phyloP scores from a whole-genome alignment of 495 filamentous ascomycete genomes.

The Penicillium cataractarum region DNA sequence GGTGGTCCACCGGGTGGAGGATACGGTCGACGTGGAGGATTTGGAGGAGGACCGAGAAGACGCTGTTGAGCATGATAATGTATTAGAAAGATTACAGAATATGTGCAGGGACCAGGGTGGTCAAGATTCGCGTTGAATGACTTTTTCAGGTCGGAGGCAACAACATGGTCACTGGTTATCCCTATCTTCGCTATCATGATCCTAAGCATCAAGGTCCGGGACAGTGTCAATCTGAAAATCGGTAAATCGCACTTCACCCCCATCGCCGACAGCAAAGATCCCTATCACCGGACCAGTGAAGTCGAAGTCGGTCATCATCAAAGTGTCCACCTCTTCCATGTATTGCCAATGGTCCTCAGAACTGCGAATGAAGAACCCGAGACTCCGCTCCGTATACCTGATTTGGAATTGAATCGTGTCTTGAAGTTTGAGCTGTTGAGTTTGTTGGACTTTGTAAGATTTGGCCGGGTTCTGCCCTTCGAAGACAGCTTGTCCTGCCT shows the following conservation, averaged over 20 bases:
- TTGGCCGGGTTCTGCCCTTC: conserved; percentile 7
- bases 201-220: neutral
- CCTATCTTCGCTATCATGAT: neutral
- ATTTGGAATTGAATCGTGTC: conserved; percentile 6
- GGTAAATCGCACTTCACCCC: neutral
- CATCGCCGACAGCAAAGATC: conserved; percentile 18
- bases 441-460: neutral
- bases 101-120: neutral
- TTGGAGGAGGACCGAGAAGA: conserved; percentile 13
- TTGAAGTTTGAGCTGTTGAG: neutral
- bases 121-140: neutral
- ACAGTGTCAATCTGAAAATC: neutral
- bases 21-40: conserved; percentile 11
- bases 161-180: neutral
- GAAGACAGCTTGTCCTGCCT: conserved; percentile 4
- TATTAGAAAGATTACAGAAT: neutral
- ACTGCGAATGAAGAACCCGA: neutral
- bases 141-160: neutral
- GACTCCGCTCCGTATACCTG: conserved; percentile 1
- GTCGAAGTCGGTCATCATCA: conserved; percentile 21
- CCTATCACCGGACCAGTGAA: conserved; percentile 28
- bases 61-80: no score
- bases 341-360: neutral
- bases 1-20: conserved; percentile 6
- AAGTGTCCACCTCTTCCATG: conserved; percentile 14